Evolutionary conservation across 106 monocot species (phyloP), one percentile per base, ranked within the genome.

Genomic region (Allium fistulosum): DNA sequence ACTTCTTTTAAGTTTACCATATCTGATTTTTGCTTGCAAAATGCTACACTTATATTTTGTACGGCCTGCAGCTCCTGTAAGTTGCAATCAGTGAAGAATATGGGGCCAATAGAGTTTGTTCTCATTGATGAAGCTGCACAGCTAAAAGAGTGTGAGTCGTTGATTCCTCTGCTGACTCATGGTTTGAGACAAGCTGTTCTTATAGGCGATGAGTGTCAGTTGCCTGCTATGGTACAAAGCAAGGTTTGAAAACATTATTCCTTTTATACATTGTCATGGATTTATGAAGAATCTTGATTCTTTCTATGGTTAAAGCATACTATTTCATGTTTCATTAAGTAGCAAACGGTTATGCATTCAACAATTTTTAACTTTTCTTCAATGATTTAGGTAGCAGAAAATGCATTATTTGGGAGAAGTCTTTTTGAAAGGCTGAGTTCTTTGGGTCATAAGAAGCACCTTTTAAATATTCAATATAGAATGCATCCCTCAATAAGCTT

Each of bases 401-500:
- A 71, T 66, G 84, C 82, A 14, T 7, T 58, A 4, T 85, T 88
- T 69, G 80, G 88, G 9, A 82, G 82, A 64, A 92, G 92, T 48
- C 71, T 83, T 28, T 88, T 88, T 70, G 82, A 83, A 61, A 82
- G 92, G 51, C 57, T 92, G 62, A 81, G 73, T 62, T 76, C 75
- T 48, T 49, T 83, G 26, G 92, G 88, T n/a, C 78, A 83, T 12
- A 26, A 62, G 62, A 85, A 92, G 60, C 76, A 85, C 67, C 80
- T 85, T 46, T 71, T 92, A 2, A 88, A 80, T 16, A 49, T 83
- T 12, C 92, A 88, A 69, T 92, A 85, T 50, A 77, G 88, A 66
- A 92, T 92, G 92, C 88, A 92, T 67, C 92, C 92, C 7, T 81
- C 62, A 2, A 92, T 92, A 61, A 92, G 88, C 57, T 48, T 67